Evolutionary conservation across 371 early-diverging fungal genomes (phyloP).

Genomic region (Mucor ambiguus): DNA sequence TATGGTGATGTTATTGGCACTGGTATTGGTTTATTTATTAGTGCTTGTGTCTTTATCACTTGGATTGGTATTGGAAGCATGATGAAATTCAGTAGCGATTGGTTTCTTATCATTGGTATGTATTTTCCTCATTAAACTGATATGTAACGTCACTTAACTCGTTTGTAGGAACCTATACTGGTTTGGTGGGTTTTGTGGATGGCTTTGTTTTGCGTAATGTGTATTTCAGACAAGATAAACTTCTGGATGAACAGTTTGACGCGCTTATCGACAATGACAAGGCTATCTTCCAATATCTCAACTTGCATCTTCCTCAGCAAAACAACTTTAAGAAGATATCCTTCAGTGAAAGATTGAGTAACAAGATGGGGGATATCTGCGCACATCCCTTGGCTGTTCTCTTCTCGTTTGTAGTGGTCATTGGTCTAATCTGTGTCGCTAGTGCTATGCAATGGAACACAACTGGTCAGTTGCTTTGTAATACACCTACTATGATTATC

Average conservation of each 20-base stretch:
- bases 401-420: slow-evolving; percentile 2
- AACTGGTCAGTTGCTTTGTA: slow-evolving; percentile 27
- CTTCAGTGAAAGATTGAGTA: slow-evolving; percentile 8
- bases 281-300: slow-evolving; percentile 14
- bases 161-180: slow-evolving; percentile 34
- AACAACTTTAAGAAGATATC: not conserved
- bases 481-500: slow-evolving; percentile 29
- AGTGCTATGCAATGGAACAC: slow-evolving; percentile 22
- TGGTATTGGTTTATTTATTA: slow-evolving; percentile 18
- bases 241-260: slow-evolving; percentile 21
- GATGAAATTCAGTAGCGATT: not conserved
- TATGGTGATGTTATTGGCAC: slow-evolving; percentile 32
- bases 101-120: not conserved
- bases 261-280: slow-evolving; percentile 10
- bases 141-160: no score
- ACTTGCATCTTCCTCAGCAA: slow-evolving; percentile 10
- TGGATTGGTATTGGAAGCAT: slow-evolving; percentile 9
- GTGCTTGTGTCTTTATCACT: slow-evolving; percentile 11
- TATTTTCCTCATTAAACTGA: no score
- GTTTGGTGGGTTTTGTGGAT: slow-evolving; percentile 29
- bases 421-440: slow-evolving; percentile 22
- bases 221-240: slow-evolving; percentile 20
- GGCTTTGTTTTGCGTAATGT: slow-evolving; percentile 30
- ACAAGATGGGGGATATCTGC: slow-evolving; percentile 20
- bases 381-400: slow-evolving; percentile 16